Evolutionary conservation across 2,329 filamentous ascomycete genomes (phyloP).

Genomic region (Fusarium sp.): DNA sequence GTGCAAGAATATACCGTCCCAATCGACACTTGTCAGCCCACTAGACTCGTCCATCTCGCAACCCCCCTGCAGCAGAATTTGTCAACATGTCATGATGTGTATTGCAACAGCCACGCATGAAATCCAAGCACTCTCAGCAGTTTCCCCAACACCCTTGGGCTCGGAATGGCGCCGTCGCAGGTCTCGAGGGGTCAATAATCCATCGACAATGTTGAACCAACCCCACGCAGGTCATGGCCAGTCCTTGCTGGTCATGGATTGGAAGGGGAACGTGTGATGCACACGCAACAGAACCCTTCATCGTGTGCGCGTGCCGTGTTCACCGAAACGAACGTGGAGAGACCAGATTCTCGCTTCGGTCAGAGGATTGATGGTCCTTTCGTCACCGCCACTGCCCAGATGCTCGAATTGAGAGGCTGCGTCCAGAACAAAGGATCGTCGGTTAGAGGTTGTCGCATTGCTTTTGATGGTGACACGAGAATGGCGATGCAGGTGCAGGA

Average conservation of each 20-base stretch:
- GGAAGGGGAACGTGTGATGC: not conserved
- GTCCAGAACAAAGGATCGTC: not conserved
- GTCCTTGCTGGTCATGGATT: not conserved
- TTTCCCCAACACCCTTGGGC: not conserved
- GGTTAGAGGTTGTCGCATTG: not conserved
- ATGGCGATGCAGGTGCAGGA: constrained; percentile 1
- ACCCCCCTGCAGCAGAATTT: constrained; percentile 2
- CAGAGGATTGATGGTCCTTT: not conserved
- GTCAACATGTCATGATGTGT: constrained; percentile 3
- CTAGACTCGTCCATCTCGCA: not conserved
- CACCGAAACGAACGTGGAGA: not conserved
- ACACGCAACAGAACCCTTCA: constrained; percentile 2
- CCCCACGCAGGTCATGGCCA: not conserved
- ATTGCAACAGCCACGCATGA: constrained; percentile 3
- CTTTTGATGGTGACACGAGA: constrained; percentile 13
- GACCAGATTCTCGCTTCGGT: not conserved
- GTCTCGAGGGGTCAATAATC: not conserved
- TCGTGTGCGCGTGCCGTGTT: not conserved
- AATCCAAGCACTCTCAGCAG: not conserved
- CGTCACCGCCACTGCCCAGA: not conserved
- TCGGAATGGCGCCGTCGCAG: not conserved
- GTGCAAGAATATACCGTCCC: not conserved
- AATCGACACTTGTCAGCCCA: not conserved
- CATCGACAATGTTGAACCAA: not conserved
- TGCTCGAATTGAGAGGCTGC: not conserved